Base-by-base conservation (phyloP, 306 rosid species). In the Vigna nakashimae region DNA sequence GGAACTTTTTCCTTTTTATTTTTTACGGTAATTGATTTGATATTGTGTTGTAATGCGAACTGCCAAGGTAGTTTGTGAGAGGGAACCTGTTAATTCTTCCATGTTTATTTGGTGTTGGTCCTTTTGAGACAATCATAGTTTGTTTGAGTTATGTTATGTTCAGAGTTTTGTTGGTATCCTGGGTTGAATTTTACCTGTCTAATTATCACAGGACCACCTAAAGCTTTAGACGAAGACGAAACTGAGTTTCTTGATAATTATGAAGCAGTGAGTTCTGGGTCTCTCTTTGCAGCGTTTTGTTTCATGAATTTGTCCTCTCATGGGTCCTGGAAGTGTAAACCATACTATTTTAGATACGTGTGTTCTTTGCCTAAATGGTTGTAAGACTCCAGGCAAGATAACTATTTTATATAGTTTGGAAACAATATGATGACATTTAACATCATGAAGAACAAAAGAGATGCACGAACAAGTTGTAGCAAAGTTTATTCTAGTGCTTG, bases 161-260 rank as follows among this genome's bases (percentile, higher is more conserved):
- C 56, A 17, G 38, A 60, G 56, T 77, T 66, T 67, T 51, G 80
- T 65, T 52, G 51, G 48, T 51, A 45, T 51, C 60, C 46, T 9
- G 38, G 55, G 24, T 26, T 79, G 71, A 78, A 50, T 68, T 43
- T 78, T n/a, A 50, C 53, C 20, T 15, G 32, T 58, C 71, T 36
- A 17, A 42, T 74, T 73, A 62, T 82, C 65, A 43, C 82, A 94
- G 97, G 98, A 77, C 98, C 98, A 9, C 98, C 98, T 52, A 95
- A 95, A 88, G 95, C 98, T 81, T 85, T 95, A 86, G 98, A 95
- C 1, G 97, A 92, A 22, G 98, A 95, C 5, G 98, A 92, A 92
- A 88, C 97, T 0, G 97, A 94, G 76, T 94, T 94, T 83, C 97
- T 95, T 74, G 98, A 95, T 13, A 90, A 75, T 16, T 82, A 77